Evolutionary conservation across 352 stramenopile species (phyloP), one percentile per base, ranked within the genome.

Genomic region (Globisporangium apiculatum): DNA sequence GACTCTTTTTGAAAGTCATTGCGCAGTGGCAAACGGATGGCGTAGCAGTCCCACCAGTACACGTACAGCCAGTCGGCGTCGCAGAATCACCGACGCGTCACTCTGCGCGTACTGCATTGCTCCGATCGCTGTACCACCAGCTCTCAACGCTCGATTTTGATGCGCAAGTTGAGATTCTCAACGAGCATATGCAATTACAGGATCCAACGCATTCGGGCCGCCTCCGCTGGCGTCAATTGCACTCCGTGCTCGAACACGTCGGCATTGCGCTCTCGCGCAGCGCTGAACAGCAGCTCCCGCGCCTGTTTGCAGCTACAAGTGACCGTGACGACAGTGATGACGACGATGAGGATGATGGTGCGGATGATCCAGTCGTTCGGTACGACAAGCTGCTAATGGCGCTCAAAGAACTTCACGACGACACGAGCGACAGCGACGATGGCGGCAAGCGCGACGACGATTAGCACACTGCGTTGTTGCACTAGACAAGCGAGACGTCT

Each of bases 1-100:
- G 79, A 47, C 62, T 94, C 1, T 90, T 90, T 36, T 58, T 94
- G 17, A 90, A 90, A 55, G 75, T 80, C 0, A 75, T 90, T 14
- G 79, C 75, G 8, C 80, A 88, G 53, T 86, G 74, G 76, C 62
- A 53, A 18, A 58, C 57, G 38, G 12, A 15, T 10, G 11, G 14
- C n/a, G 31, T 10, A 49, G 49, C 37, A 5, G 9, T 11, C 9
- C 12, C 47, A 24, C 24, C 24, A 46, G 15, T 54, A 7, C 7
- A 49, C 24, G 11, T 43, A 43, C 40, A 43, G 40, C 17, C 18
- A 18, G 15, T 10, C n/a, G 17, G 24, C 31, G 7, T 46, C 14
- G 5, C 45, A 7, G 43, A 17, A 43, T 2, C 40, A n/a, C 3
- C 17, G 10, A 56, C 61, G 53, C 51, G 47, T 7, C 62, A 41